Base-by-base conservation (phyloP, 306 rosid species). In the Argentina anserina region DNA sequence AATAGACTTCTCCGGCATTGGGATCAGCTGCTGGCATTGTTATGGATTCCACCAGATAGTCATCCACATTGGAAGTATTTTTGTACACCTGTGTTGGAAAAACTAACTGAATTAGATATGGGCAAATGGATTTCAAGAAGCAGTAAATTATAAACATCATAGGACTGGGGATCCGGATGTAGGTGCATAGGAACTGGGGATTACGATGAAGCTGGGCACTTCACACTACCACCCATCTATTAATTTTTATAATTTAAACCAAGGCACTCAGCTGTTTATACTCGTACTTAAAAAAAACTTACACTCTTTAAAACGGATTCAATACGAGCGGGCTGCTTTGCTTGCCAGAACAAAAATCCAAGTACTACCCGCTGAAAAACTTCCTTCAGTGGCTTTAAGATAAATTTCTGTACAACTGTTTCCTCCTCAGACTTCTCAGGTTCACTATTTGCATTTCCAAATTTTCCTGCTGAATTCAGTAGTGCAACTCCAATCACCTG, bases 381-480 rank as follows among this genome's bases (percentile, higher is more conserved):
- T 73, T 91, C 96, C 90, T 90, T 88, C 81, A 94, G 49, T 21
- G 97, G 96, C 78, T 89, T 94, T 50, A 84, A 33, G 41, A 91
- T 17, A 70, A 81, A 74, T 85, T 87, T 94, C 80, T 84, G 90
- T 0, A 86, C 42, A 71, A 80, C 6, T 9, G 90, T 80, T 88
- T 91, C 96, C 84, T 83, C 97, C 71, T 87, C 86, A 70, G 99
- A 71, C 67, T 81, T 68, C 58, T 81, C 47, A 5, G 66, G 62
- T 78, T 79, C 75, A 55, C 66, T 76, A 77, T 78, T 91, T 25
- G 71, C 86, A 49, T 87, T 81, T 53, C 92, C 91, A 73, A 94
- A 94, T 80, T 94, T 96, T 74, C 98, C 96, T 1, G 98, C 97
- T 59, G 96, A 88, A 75, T 94, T 94, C 67, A 94, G 90, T 74